Evolutionary conservation across 805 yeast genomes (phyloP), one percentile per base, ranked within the genome.

Genomic region (Debaryomyces tyrocola): DNA sequence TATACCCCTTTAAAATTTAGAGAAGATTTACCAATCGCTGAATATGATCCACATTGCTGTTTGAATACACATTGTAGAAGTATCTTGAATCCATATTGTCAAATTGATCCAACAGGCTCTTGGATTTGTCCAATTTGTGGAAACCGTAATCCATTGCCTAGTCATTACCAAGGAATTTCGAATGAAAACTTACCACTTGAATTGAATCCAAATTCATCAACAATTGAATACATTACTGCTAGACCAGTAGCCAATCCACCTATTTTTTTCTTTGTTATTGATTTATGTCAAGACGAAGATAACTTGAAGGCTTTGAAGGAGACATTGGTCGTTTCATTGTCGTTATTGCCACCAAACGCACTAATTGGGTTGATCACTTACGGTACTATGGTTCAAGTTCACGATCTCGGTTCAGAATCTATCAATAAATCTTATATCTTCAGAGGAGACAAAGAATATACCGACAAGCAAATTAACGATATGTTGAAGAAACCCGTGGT

Each of bases 1-100:
- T 94, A 90, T 74, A 91, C 97, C n/a, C 99, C 99, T 7, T 78
- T 94, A 57, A 83, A 89, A 59, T 82, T 81, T 47, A 80, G 87
- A 54, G 86, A 85, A 49, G 90, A 85, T 52, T 73, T 90, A 51
- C 85, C 89, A 14, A 70, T 87, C 44, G 90, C 92, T 46, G 80
- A 80, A 57, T 90, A 90, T 67, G 96, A 91, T 64, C 97, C 97
- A 10, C 83, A 84, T 43, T 69, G 81, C 37, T 91, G 97, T 71
- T 38, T 43, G 27, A 48, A 34, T 33, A 24, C 48, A 11, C 82
- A 82, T 48, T 94, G 99, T 77, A 84, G 88, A 53, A 84, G 91
- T 4, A 83, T 90, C 33, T 70, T 94, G 65, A 92, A 91, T 69
- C 96, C 97, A 9, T 91, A 82, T 71, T 86, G 92, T 63, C 82